These are phyloP conservation scores for Candida loeiensis DNA, from an alignment of 805 yeast species.

Conservation along the genomic window DNA sequence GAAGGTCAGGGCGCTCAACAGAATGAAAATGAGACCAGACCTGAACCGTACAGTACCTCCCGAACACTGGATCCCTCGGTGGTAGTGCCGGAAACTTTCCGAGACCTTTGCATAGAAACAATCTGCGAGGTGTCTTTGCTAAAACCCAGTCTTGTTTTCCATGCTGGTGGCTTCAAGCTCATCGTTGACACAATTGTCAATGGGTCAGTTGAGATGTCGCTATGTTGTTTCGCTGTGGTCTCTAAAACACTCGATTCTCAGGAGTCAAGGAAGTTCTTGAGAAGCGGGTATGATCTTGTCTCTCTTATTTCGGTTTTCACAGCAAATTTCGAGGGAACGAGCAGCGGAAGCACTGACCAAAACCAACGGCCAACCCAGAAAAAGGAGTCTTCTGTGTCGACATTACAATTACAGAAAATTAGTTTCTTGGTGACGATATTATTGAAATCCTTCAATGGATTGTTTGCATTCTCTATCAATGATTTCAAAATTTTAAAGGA, in stretches of 20 bases:
- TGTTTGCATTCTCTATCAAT: slow-evolving; percentile 58
- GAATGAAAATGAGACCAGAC: neutral
- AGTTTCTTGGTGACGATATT: slow-evolving; percentile 58
- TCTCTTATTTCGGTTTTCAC: slow-evolving; percentile 68
- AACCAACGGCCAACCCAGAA: slow-evolving; percentile 10
- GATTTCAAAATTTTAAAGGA: slow-evolving; percentile 53
- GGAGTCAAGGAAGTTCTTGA: slow-evolving; percentile 46
- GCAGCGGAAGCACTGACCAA: slow-evolving; percentile 8
- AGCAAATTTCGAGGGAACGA: slow-evolving; percentile 35
- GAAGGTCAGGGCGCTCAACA: neutral
- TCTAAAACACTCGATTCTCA: slow-evolving; percentile 58
- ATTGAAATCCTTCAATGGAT: slow-evolving; percentile 74
- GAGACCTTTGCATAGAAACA: slow-evolving; percentile 44
- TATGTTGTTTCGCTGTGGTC: slow-evolving; percentile 40
- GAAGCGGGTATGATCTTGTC: slow-evolving; percentile 62
- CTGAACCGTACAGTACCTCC: neutral
- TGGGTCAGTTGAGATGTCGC: slow-evolving; percentile 18
- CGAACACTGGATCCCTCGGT: neutral
- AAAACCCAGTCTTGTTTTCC: slow-evolving; percentile 42
- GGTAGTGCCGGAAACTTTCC: slow-evolving; percentile 27
- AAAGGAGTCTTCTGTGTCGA: slow-evolving; percentile 35
- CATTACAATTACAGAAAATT: slow-evolving; percentile 49
- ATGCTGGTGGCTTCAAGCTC: slow-evolving; percentile 54
- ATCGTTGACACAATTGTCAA: slow-evolving; percentile 35
- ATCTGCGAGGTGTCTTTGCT: slow-evolving; percentile 35